A percentile compares a stretch with the other conserved stretches of the same genome.
These are phyloP conservation scores for Boletus barrowsii DNA, from an alignment of 768 basidiomycete genomes.

Conservation along the genomic window DNA sequence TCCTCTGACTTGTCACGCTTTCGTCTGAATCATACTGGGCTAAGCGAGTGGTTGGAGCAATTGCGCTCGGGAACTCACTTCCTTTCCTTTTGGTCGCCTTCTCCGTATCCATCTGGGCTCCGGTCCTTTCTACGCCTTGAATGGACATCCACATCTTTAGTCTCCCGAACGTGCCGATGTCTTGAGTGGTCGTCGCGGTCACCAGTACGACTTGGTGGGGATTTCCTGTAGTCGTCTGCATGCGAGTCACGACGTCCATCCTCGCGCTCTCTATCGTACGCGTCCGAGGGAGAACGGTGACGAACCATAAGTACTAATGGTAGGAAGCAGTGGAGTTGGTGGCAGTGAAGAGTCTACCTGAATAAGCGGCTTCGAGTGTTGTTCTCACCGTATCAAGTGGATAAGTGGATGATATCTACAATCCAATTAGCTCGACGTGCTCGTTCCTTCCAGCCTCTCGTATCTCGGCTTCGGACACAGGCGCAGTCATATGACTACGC, in stretches of 20 bases:
- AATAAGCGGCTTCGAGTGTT: background rate
- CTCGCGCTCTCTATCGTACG: constrained; percentile 21
- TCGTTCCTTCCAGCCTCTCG: constrained; percentile 27
- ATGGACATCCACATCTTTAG: constrained; percentile 32
- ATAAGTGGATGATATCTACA: constrained; percentile 18
- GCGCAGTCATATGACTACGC: constrained; percentile 45
- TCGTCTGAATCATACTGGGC: constrained; percentile 46
- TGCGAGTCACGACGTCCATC: constrained; percentile 35
- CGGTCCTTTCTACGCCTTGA: constrained; percentile 23
- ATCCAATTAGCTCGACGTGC: constrained; percentile 23
- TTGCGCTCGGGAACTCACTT: constrained; percentile 38
- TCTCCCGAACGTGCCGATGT: constrained; percentile 33
- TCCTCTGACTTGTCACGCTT: constrained; percentile 89
- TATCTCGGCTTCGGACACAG: constrained; percentile 53
- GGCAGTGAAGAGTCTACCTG: background rate
- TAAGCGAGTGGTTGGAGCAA: background rate
- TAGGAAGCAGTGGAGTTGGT: background rate
- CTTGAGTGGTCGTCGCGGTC: constrained; percentile 25
- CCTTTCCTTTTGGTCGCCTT: constrained; percentile 40
- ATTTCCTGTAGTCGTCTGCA: constrained; percentile 29
- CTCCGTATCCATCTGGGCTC: constrained; percentile 18
- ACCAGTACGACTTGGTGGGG: constrained; percentile 31
- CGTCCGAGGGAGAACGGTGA: constrained; percentile 47
- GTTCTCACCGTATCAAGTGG: no score
- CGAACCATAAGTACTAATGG: constrained; percentile 38